phyloP scores from a whole-genome alignment of 2,329 filamentous ascomycete genomes.

The Ceratocystiopsis minuta region DNA sequence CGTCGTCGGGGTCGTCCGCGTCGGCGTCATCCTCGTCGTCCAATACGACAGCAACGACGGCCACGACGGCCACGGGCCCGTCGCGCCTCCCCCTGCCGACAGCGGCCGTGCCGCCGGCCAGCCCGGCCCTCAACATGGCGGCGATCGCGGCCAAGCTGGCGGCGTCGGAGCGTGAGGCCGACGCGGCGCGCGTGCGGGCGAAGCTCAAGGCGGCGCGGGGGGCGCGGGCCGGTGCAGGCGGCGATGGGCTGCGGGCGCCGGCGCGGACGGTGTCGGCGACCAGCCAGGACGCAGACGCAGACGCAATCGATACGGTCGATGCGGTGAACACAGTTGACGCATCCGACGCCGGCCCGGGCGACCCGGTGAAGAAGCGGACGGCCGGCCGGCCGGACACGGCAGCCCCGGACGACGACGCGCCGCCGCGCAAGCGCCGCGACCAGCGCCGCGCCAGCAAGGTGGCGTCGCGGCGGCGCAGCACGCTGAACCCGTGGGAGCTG shows the following conservation, averaged over 20 bases:
- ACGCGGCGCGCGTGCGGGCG: slow-evolving; percentile 43
- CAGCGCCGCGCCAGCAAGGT: slow-evolving; percentile 32
- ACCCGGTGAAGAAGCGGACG: slow-evolving; percentile 6
- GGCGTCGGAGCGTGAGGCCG: slow-evolving; percentile 44
- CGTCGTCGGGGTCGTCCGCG: background rate
- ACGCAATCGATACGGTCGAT: no score
- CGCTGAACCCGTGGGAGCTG: slow-evolving; percentile 57
- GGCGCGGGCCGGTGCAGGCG: slow-evolving; percentile 9
- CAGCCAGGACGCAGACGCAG: background rate
- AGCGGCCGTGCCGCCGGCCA: slow-evolving; percentile 20
- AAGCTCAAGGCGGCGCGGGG: slow-evolving; percentile 38
- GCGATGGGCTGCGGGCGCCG: no score
- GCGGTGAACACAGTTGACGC: no score
- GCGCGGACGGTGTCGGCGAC: slow-evolving; percentile 5
- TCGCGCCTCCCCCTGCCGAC: slow-evolving; percentile 10
- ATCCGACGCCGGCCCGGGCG: background rate
- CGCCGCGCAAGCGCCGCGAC: slow-evolving; percentile 29
- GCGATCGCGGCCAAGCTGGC: slow-evolving; percentile 45
- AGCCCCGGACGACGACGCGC: slow-evolving; percentile 2
- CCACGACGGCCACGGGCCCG: background rate
- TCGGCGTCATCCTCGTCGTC: no score
- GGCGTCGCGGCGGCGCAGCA: slow-evolving; percentile 50
- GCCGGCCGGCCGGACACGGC: background rate
- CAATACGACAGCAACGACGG: background rate
- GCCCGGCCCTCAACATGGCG: slow-evolving; percentile 42